Conservation (phyloP, 2,329 filamentous ascomycete genomes). For the Paracorniculantispora psalliotae region DNA sequence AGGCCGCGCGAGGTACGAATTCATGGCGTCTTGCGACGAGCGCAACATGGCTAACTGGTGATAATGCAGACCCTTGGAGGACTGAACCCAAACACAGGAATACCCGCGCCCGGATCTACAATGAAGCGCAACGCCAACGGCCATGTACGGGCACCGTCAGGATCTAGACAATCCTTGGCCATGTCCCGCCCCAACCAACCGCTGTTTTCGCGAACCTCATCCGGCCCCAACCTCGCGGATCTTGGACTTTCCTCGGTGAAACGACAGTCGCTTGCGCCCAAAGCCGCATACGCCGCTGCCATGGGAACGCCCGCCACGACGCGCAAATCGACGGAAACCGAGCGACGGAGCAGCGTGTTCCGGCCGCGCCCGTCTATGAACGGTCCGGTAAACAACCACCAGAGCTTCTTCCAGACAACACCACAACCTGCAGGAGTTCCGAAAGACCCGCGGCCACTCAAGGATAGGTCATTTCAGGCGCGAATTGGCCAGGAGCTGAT, state of each 20-base stretch:
- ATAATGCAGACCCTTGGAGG: constrained; percentile 70
- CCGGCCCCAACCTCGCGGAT: constrained; percentile 74
- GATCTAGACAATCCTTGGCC: constrained; percentile 79
- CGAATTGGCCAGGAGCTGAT: constrained; percentile 83
- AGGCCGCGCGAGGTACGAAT: constrained; percentile 74
- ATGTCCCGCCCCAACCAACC: constrained; percentile 79
- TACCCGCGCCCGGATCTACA: constrained; percentile 86
- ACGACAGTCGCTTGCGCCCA: constrained; percentile 73
- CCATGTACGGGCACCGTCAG: constrained; percentile 78
- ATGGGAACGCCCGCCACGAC: constrained; percentile 48
- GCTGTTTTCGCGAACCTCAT: constrained; percentile 79
- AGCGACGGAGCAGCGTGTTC: constrained; percentile 79
- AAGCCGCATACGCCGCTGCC: constrained; percentile 45
- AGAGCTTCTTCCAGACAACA: constrained; percentile 91
- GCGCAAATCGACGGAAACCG: constrained; percentile 46
- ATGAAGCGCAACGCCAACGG: constrained; percentile 78
- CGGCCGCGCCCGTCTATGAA: constrained; percentile 61
- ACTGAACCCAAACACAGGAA: constrained; percentile 74
- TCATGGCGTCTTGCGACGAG: background rate
- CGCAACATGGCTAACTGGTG: constrained; percentile 6
- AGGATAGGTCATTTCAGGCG: constrained; percentile 72
- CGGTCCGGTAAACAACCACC: constrained; percentile 65
- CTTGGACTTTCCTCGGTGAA: constrained; percentile 78
- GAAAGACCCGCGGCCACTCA: constrained; percentile 79
- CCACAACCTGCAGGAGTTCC: constrained; percentile 77